A percentile compares a stretch with the other conserved stretches of the same genome.
Conservation (phyloP, 768 basidiomycete species). For the Xanthoconium purpureum region DNA sequence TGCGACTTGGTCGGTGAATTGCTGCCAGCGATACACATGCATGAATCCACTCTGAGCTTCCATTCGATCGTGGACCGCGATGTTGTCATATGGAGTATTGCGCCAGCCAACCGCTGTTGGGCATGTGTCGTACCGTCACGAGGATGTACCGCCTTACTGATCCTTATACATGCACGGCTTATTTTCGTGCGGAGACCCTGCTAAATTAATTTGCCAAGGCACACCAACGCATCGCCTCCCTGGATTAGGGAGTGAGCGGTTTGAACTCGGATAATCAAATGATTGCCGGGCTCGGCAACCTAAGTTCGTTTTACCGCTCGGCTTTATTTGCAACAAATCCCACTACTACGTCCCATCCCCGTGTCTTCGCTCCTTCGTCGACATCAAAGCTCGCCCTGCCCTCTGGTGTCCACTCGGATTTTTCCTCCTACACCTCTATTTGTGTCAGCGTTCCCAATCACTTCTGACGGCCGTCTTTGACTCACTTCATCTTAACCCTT, state of each 20-base stretch:
- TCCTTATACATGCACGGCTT: slow-evolving; percentile 17
- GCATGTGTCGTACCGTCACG: slow-evolving; percentile 21
- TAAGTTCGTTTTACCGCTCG: slow-evolving; percentile 36
- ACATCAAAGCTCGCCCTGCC: slow-evolving; percentile 22
- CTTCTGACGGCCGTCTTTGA: slow-evolving; percentile 11
- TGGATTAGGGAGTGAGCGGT: slow-evolving; percentile 30
- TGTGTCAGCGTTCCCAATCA: not conserved
- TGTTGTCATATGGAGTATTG: slow-evolving; percentile 12
- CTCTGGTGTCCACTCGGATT: slow-evolving; percentile 4
- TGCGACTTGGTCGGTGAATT: too few species aligned
- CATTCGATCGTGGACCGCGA: too few species aligned
- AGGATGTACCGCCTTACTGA: slow-evolving; percentile 19
- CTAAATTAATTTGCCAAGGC: slow-evolving; percentile 25
- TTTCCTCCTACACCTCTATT: not conserved
- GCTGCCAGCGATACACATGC: not conserved
- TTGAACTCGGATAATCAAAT: slow-evolving; percentile 35
- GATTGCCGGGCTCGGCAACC: slow-evolving; percentile 39
- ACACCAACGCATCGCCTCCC: slow-evolving; percentile 22
- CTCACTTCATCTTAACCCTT: slow-evolving; percentile 32
- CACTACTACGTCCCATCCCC: slow-evolving; percentile 33
- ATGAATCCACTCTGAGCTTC: too few species aligned
- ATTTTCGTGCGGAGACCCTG: slow-evolving; percentile 15
- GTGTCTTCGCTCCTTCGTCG: slow-evolving; percentile 30
- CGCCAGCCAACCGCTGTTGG: slow-evolving; percentile 15
- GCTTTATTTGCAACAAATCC: slow-evolving; percentile 41